These are phyloP conservation scores for Ogataea trehalophila DNA, from an alignment of 805 yeast species.

Conservation along the genomic window DNA sequence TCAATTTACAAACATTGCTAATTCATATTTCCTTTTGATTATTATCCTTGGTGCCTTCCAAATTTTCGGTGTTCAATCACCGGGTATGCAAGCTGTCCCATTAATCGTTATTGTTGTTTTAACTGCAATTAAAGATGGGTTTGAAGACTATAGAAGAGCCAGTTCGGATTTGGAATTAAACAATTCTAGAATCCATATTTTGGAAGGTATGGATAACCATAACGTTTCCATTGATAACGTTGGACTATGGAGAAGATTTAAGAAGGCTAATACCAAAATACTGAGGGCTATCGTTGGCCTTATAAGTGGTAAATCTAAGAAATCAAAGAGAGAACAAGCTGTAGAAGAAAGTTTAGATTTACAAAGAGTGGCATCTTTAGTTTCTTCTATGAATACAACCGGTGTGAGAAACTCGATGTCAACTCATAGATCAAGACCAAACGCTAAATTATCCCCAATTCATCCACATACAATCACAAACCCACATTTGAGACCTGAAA, in stretches of 20 bases:
- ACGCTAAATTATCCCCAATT: conserved; percentile 17
- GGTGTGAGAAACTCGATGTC: conserved; percentile 11
- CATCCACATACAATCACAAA: conserved; percentile 30
- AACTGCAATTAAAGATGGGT: conserved; percentile 72
- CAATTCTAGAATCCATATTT: conserved; percentile 55
- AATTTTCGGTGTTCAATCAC: conserved; percentile 68
- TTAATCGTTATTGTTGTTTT: conserved; percentile 71
- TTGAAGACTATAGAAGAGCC: conserved; percentile 70
- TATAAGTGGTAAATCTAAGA: conserved; percentile 10
- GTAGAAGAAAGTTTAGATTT: conserved; percentile 3
- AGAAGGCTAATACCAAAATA: conserved; percentile 44
- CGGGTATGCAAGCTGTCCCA: conserved; percentile 76
- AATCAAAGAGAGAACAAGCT: background rate
- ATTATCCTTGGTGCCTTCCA: conserved; percentile 56
- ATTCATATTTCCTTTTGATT: conserved; percentile 50
- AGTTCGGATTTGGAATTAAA: conserved; percentile 63
- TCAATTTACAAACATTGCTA: conserved; percentile 58
- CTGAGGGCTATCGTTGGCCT: conserved; percentile 9
- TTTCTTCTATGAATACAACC: conserved; percentile 9
- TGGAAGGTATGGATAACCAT: conserved; percentile 49
- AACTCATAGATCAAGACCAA: conserved; percentile 12
- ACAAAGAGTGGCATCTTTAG: conserved; percentile 9
- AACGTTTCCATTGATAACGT: conserved; percentile 54
- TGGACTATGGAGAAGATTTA: conserved; percentile 63
- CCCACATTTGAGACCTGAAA: conserved; percentile 27